phyloP scores from a whole-genome alignment of 2,329 filamentous ascomycete species.

The Raffaelea deltoideospora region DNA sequence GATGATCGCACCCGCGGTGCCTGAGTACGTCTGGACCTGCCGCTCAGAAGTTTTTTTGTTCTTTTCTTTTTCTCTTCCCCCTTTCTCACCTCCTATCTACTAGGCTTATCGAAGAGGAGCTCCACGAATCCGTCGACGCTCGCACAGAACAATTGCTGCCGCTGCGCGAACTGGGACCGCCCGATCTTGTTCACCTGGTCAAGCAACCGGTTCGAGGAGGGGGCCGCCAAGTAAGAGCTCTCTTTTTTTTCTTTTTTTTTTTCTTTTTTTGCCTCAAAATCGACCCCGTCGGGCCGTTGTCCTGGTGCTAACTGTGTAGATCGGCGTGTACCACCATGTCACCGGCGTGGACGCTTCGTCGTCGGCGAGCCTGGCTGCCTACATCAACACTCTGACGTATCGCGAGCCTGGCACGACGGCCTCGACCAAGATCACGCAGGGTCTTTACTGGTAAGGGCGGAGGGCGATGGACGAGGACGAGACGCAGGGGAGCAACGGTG shows the following conservation, averaged over 20 bases:
- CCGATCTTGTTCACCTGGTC: slow-evolving; percentile 87
- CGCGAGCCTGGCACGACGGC: slow-evolving; percentile 64
- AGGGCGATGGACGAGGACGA: background rate
- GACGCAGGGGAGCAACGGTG: too few species aligned
- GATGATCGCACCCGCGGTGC: slow-evolving; percentile 62
- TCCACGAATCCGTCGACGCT: slow-evolving; percentile 82
- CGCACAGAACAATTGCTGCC: slow-evolving; percentile 77
- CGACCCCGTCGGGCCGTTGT: too few species aligned
- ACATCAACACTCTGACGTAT: slow-evolving; percentile 96
- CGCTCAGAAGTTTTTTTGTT: background rate
- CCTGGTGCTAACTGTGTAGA: slow-evolving; percentile 29
- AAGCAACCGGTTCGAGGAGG: slow-evolving; percentile 51
- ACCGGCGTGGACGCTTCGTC: slow-evolving; percentile 95
- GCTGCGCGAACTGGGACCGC: slow-evolving; percentile 84
- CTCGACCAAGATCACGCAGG: slow-evolving; percentile 76
- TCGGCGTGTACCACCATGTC: slow-evolving; percentile 93
- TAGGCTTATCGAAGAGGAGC: slow-evolving; percentile 86
- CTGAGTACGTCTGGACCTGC: slow-evolving; percentile 42
- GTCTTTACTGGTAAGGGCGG: slow-evolving; percentile 67
- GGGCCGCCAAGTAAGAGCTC: slow-evolving; percentile 37
- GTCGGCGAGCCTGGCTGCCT: slow-evolving; percentile 88
- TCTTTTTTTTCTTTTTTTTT: background rate
- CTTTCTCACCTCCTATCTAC: background rate
- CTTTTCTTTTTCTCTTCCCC: slow-evolving; percentile 3
- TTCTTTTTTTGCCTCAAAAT: too few species aligned